Evolutionary conservation across 345 rosid species (phyloP), one percentile per base, ranked within the genome.

Genomic region (Dipteronia sinensis): DNA sequence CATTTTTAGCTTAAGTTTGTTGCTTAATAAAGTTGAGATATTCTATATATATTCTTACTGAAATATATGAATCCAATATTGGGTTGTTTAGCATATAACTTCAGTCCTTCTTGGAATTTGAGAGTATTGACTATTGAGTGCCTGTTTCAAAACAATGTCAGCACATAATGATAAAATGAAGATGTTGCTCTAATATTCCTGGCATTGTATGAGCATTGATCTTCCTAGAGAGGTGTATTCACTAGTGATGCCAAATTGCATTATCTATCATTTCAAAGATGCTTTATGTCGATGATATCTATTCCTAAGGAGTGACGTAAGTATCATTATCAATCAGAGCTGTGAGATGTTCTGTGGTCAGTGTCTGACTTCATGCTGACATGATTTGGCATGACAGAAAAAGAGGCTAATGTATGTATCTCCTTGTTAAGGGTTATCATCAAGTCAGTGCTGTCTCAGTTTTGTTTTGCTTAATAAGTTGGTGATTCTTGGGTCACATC

Each of bases 341-440:
- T 46, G 58, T 47, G 16, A 13, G 15, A 49, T 69, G 29, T 25
- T 22, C 17, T 59, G 46, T 23, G 15, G n/a, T 38, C 15, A 11
- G 69, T 12, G 49, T 49, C 19, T 65, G 38, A 75, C 78, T 49
- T 65, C 40, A 23, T 75, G 62, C 44, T 51, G 49, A 51, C 49
- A 49, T 17, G n/a, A 34, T 47, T 20, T 75, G 64, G n/a, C 11
- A 66, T 38, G 13, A 13, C n/a, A 51, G 17, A 40, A 22, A 15
- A 38, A 13, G 22, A 6, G 23, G n/a, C 1, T 31, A 7, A 19
- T 27, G 34, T 12, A 51, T 29, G 51, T 31, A 8, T 65, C 27
- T 75, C 20, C 46, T 47, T 65, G 31, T 27, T 29, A 61, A 59
- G 67, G 53, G 15, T 22, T 40, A 10, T 46, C 13, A 29, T 75